Evolutionary conservation across 495 filamentous ascomycete species (phyloP).

Genomic region (Penicillium ochrochloron): DNA sequence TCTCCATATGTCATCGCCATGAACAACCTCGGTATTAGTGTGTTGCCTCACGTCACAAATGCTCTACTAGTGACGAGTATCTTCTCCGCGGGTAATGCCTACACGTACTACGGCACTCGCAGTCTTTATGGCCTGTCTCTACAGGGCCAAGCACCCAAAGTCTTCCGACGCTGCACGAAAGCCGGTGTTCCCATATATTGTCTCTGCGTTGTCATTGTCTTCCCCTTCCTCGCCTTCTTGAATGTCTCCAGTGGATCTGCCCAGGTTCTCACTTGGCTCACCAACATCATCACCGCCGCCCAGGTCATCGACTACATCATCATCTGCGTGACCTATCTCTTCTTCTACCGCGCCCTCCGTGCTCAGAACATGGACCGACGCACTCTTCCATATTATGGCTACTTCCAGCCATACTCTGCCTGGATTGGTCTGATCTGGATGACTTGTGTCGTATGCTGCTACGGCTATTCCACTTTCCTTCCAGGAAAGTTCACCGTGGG

Average conservation of each 20-base stretch:
- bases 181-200: constrained; percentile 50
- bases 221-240: constrained; percentile 44
- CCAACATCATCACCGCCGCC: constrained; percentile 35
- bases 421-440: constrained; percentile 52
- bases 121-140: constrained; percentile 72
- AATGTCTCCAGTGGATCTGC: constrained; percentile 34
- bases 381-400: constrained; percentile 58
- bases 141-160: constrained; percentile 62
- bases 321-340: constrained; percentile 57
- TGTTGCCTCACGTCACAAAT: constrained; percentile 75
- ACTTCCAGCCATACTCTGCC: constrained; percentile 61
- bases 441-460: constrained; percentile 48
- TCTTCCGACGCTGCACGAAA: constrained; percentile 55
- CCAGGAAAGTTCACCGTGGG: constrained; percentile 49
- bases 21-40: constrained; percentile 66
- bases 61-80: constrained; percentile 71
- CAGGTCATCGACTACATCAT: constrained; percentile 41
- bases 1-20: constrained; percentile 84
- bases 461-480: constrained; percentile 58
- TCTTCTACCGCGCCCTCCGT: constrained; percentile 58
- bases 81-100: constrained; percentile 80
- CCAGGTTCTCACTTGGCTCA: constrained; percentile 39
- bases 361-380: constrained; percentile 58
- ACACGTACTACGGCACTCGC: constrained; percentile 75
- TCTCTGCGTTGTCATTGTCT: constrained; percentile 40